phyloP scores from a whole-genome alignment of 306 rosid species.

The Gillenia trifoliata region DNA sequence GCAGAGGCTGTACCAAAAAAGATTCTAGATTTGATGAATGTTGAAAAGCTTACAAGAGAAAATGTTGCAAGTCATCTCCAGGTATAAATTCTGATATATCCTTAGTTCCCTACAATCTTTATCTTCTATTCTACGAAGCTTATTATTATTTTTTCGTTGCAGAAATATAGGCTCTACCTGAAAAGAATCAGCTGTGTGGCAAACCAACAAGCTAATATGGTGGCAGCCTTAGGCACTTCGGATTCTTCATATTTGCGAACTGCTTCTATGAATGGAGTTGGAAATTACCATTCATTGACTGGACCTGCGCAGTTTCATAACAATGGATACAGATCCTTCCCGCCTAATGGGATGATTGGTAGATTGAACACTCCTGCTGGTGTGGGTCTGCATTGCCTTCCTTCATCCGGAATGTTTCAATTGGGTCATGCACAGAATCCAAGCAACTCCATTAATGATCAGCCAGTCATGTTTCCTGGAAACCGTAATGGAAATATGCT shows the following conservation, averaged over 20 bases:
- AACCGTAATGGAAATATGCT: constrained; percentile 41
- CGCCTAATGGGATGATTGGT: constrained; percentile 59
- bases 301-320: constrained; percentile 61
- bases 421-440: constrained; percentile 50
- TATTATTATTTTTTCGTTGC: constrained; percentile 32
- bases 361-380: constrained; percentile 71
- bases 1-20: constrained; percentile 98
- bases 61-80: constrained; percentile 99
- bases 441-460: constrained; percentile 40
- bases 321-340: constrained; percentile 54
- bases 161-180: constrained; percentile 94
- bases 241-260: constrained; percentile 73
- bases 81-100: constrained; percentile 38
- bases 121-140: constrained; percentile 15
- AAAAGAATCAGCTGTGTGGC: constrained; percentile 78
- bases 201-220: constrained; percentile 93
- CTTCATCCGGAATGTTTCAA: constrained; percentile 61
- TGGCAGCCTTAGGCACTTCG: constrained; percentile 65
- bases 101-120: constrained; percentile 13
- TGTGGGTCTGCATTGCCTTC: constrained; percentile 52
- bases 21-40: constrained; percentile 93
- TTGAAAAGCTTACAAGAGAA: constrained; percentile 90
- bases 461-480: constrained; percentile 40
- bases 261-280: constrained; percentile 51
- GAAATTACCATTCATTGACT: constrained; percentile 44